Evolutionary conservation across 257 asterid species (phyloP).

Genomic region (Solanum boliviense): DNA sequence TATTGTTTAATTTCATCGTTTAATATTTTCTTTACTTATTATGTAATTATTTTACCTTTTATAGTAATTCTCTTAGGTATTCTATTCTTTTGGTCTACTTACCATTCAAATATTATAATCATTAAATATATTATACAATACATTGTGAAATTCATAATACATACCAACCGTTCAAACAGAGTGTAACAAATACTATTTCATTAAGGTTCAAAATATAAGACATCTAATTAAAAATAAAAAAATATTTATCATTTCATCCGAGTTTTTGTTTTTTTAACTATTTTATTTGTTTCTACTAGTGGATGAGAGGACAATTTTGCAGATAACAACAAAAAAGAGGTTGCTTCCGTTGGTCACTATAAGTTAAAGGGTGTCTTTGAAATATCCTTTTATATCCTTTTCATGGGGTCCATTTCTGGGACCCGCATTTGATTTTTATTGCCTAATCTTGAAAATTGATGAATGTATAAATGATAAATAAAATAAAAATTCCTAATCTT

Average conservation of each 20-base stretch:
- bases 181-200: background rate
- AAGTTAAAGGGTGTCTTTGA: background rate
- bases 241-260: too few species aligned
- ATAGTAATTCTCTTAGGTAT: too few species aligned
- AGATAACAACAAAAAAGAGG: background rate
- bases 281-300: background rate
- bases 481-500: background rate
- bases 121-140: too few species aligned
- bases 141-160: too few species aligned
- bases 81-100: fast-evolving
- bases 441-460: background rate
- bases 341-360: background rate
- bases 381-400: background rate
- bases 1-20: fast-evolving
- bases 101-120: too few species aligned
- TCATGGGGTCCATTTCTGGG: background rate
- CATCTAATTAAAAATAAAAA: too few species aligned
- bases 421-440: background rate
- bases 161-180: background rate
- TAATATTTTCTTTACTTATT: too few species aligned
- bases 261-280: background rate
- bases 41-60: too few species aligned
- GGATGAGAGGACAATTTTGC: background rate
- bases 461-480: background rate
- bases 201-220: background rate